Conservation (phyloP, 257 asterid genomes). For the Gentiana straminea region DNA sequence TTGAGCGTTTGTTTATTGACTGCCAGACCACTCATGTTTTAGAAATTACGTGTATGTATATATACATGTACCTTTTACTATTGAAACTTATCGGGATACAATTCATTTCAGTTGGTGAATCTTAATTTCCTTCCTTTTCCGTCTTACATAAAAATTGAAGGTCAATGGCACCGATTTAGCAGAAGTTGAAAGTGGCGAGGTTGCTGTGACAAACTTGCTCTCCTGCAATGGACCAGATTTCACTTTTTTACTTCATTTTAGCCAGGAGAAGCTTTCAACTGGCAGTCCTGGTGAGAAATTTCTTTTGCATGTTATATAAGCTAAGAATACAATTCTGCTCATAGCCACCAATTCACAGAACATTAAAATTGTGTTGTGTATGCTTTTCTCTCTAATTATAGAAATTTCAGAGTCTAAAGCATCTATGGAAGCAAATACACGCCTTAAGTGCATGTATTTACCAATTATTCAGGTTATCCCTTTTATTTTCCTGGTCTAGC, state of each 20-base stretch:
- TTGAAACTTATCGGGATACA: neutral
- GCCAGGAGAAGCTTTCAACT: slow-evolving; percentile 12
- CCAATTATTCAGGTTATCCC: slow-evolving; percentile 42
- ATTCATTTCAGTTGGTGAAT: neutral
- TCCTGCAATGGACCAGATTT: slow-evolving; percentile 61
- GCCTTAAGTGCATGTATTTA: slow-evolving; percentile 59
- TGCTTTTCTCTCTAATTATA: slow-evolving; percentile 9
- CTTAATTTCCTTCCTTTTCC: neutral
- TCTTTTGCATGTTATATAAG: neutral
- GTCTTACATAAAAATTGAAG: slow-evolving; percentile 20
- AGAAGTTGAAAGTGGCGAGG: slow-evolving; percentile 51
- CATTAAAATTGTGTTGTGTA: neutral
- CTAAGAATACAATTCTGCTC: too few species aligned
- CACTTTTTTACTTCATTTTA: slow-evolving; percentile 34
- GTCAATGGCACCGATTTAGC: slow-evolving; percentile 56
- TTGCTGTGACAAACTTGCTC: slow-evolving; percentile 45
- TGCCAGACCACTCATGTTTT: too few species aligned
- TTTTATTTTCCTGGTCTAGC: neutral
- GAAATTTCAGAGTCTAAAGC: slow-evolving; percentile 25
- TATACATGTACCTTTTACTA: too few species aligned
- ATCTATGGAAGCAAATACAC: slow-evolving; percentile 49
- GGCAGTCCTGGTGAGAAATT: slow-evolving; percentile 28
- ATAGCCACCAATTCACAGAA: too few species aligned
- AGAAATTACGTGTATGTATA: too few species aligned
- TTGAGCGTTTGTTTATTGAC: too few species aligned